Conservation (phyloP, 116 monocot species). For the Iris pallida region DNA sequence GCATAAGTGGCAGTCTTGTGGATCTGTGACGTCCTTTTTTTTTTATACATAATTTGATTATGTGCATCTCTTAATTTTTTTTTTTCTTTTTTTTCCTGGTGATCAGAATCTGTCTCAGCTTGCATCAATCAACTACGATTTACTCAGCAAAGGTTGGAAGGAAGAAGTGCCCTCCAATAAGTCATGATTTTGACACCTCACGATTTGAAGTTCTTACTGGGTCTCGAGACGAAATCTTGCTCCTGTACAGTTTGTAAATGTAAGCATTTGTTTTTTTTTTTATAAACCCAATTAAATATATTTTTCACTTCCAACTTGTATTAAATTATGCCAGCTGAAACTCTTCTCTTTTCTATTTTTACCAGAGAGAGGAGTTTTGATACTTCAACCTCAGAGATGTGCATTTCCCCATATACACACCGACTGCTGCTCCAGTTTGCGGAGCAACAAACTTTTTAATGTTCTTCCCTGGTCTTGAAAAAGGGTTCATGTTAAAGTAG, state of each 20-base stretch:
- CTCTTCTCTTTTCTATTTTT: background rate
- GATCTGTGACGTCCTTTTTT: background rate
- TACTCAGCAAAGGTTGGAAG: conserved; percentile 81
- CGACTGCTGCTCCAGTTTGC: too few species aligned
- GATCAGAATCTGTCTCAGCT: conserved; percentile 86
- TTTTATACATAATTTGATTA: background rate
- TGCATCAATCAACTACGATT: conserved; percentile 91
- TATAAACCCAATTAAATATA: background rate
- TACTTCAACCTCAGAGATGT: too few species aligned
- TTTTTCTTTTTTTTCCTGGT: conserved; percentile 2
- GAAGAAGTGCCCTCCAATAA: conserved; percentile 50
- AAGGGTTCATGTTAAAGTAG: too few species aligned
- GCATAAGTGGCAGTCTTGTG: background rate
- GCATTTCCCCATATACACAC: too few species aligned
- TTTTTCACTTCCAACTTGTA: background rate
- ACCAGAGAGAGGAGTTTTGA: background rate
- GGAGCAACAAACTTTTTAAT: too few species aligned
- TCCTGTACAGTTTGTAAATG: conserved; percentile 45
- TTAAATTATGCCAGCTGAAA: background rate
- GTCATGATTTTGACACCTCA: conserved; percentile 19
- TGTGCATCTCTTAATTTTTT: background rate
- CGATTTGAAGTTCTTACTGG: background rate
- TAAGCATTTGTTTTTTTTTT: conserved; percentile 6
- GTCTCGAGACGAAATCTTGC: conserved; percentile 10
- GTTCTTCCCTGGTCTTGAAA: too few species aligned